phyloP scores from a whole-genome alignment of 2,329 filamentous ascomycete genomes.

The Polychaeton citri region DNA sequence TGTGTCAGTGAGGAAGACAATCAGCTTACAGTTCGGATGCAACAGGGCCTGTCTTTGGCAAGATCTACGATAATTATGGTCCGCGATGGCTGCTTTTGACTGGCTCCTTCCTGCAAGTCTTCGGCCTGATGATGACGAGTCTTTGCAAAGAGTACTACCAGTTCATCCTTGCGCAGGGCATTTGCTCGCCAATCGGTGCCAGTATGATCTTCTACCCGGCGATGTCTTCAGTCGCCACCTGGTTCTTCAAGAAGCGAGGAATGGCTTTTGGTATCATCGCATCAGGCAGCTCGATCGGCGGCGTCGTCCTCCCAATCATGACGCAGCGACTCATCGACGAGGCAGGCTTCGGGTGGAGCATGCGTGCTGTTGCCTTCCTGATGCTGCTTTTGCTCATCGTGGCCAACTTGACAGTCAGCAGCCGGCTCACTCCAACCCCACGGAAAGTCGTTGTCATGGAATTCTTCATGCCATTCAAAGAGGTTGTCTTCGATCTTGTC shows the following conservation, averaged over 20 bases:
- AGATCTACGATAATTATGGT: slow-evolving; percentile 50
- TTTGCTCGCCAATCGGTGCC: slow-evolving; percentile 40
- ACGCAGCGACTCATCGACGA: slow-evolving; percentile 39
- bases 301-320: slow-evolving; percentile 51
- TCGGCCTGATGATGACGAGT: slow-evolving; percentile 51
- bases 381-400: slow-evolving; percentile 46
- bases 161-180: slow-evolving; percentile 40
- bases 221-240: slow-evolving; percentile 31
- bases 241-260: slow-evolving; percentile 37
- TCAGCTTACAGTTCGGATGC: neutral
- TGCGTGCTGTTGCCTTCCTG: slow-evolving; percentile 45
- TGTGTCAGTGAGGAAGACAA: no score
- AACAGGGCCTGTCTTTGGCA: slow-evolving; percentile 45
- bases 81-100: slow-evolving; percentile 41
- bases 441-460: slow-evolving; percentile 18
- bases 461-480: slow-evolving; percentile 20
- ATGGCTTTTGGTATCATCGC: slow-evolving; percentile 37
- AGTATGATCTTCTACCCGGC: slow-evolving; percentile 35
- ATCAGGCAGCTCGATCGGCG: slow-evolving; percentile 37
- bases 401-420: slow-evolving; percentile 39
- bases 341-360: slow-evolving; percentile 44
- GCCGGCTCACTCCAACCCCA: slow-evolving; percentile 31
- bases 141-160: slow-evolving; percentile 43
- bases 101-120: slow-evolving; percentile 44
- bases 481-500: slow-evolving; percentile 20